Percentiles rank a stretch among this genome's conserved stretches.
Conservation (phyloP, 768 basidiomycete species). For the Leccinum subtestaceum region DNA sequence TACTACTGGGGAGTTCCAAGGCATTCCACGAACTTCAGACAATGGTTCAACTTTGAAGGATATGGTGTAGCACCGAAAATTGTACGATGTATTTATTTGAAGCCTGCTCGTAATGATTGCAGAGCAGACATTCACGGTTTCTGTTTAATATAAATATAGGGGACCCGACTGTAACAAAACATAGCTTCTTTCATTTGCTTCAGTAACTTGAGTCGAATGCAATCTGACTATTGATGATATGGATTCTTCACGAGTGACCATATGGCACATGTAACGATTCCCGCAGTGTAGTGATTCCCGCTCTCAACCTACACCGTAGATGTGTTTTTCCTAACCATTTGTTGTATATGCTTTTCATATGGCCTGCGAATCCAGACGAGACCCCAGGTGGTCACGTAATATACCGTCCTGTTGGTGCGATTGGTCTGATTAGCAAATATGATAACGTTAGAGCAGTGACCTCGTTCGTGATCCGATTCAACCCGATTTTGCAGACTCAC, state of each 20-base stretch:
- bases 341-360: no score
- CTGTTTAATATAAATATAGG: no score
- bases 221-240: neutral
- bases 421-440: no score
- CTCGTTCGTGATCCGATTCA: neutral
- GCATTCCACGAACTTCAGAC: neutral
- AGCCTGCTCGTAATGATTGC: neutral
- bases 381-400: no score
- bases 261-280: neutral
- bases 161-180: no score
- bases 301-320: neutral
- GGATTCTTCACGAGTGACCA: neutral
- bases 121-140: no score
- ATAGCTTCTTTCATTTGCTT: no score
- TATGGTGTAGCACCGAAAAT: neutral
- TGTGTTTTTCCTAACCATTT: neutral
- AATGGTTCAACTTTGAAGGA: neutral
- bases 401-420: no score
- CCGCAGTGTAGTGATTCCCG: neutral
- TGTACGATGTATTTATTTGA: neutral
- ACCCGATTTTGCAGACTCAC: neutral
- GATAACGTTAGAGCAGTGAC: no score
- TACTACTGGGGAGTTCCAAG: neutral
- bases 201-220: no score
- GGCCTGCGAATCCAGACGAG: no score